These are phyloP conservation scores for Pichiaceae sp. DNA, from an alignment of 1,139 yeast species.

Conservation along the genomic window DNA sequence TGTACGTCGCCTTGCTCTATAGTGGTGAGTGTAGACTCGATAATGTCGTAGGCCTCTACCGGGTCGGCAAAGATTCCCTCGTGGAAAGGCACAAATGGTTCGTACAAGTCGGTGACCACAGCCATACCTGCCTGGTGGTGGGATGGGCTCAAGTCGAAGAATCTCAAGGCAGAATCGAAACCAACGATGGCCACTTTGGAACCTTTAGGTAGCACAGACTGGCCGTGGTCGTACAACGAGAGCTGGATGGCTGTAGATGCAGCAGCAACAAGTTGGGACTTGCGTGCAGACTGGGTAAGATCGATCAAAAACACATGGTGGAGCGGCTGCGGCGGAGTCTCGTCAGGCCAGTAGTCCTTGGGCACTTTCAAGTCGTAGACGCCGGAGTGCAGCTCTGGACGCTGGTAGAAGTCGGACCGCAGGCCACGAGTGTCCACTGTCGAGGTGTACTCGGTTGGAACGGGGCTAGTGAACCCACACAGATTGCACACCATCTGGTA, in stretches of 20 bases:
- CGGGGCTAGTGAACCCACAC: slow-evolving; percentile 70
- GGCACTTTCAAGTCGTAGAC: slow-evolving; percentile 85
- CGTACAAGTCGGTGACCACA: slow-evolving; percentile 65
- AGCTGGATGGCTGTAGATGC: slow-evolving; percentile 69
- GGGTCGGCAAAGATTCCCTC: slow-evolving; percentile 82
- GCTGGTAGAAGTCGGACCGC: slow-evolving; percentile 48
- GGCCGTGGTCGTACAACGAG: slow-evolving; percentile 32
- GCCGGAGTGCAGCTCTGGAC: slow-evolving; percentile 78
- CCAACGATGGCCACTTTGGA: slow-evolving; percentile 64
- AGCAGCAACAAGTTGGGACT: slow-evolving; percentile 56
- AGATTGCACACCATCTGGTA: slow-evolving; percentile 75
- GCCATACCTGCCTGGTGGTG: slow-evolving; percentile 47
- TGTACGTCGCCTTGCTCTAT: slow-evolving; percentile 43
- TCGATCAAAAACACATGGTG: slow-evolving; percentile 78
- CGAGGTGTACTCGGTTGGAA: slow-evolving; percentile 61
- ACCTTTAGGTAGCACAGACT: slow-evolving; percentile 30
- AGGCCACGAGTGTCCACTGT: slow-evolving; percentile 53
- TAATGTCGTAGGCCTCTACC: slow-evolving; percentile 48
- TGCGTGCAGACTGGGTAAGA: slow-evolving; percentile 54
- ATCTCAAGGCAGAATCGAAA: slow-evolving; percentile 66
- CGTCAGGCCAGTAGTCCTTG: slow-evolving; percentile 44
- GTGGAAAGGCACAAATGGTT: slow-evolving; percentile 73
- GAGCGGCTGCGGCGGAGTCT: slow-evolving; percentile 36
- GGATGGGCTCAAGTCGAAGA: slow-evolving; percentile 55
- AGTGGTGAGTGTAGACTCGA: slow-evolving; percentile 60